Conservation (phyloP, 2,329 filamentous ascomycete genomes). For the Diplodia mutila region DNA sequence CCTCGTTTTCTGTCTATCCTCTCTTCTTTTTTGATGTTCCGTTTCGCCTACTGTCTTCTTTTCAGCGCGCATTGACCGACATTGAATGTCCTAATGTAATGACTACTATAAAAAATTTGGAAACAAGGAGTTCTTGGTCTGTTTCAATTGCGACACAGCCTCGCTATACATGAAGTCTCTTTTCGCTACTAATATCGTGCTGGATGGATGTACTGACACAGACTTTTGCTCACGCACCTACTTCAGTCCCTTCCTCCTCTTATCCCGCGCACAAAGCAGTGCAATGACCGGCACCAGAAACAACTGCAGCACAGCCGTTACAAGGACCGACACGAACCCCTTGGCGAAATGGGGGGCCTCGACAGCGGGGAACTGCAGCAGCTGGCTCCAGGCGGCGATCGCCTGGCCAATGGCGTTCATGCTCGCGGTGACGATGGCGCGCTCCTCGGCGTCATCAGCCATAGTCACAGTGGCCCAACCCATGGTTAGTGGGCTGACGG, state of each 20-base stretch:
- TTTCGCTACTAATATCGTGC: background rate
- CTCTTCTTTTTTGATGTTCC: background rate
- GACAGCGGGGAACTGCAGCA: constrained; percentile 46
- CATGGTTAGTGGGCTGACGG: constrained; percentile 43
- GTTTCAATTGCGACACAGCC: background rate
- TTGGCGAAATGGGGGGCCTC: constrained; percentile 42
- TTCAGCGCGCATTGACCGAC: background rate
- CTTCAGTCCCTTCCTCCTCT: constrained; percentile 12
- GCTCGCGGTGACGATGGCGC: constrained; percentile 48
- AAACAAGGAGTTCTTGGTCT: background rate
- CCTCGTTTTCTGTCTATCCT: background rate
- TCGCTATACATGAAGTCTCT: background rate
- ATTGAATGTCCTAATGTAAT: constrained; percentile 21
- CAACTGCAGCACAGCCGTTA: constrained; percentile 42
- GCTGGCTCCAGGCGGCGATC: constrained; percentile 46
- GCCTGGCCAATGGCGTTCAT: constrained; percentile 52
- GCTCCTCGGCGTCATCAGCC: constrained; percentile 38
- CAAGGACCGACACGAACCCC: constrained; percentile 35
- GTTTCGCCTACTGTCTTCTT: background rate
- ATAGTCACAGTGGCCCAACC: constrained; percentile 40
- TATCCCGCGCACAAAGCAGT: constrained; percentile 17
- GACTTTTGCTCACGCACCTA: background rate
- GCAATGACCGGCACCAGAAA: constrained; percentile 25
- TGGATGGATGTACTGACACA: background rate
- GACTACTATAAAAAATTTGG: constrained; percentile 16